Percentiles rank a stretch among this genome's conserved stretches.
Evolutionary conservation across 2,329 filamentous ascomycete genomes (phyloP).

Genomic region (Fusarium stilboides): DNA sequence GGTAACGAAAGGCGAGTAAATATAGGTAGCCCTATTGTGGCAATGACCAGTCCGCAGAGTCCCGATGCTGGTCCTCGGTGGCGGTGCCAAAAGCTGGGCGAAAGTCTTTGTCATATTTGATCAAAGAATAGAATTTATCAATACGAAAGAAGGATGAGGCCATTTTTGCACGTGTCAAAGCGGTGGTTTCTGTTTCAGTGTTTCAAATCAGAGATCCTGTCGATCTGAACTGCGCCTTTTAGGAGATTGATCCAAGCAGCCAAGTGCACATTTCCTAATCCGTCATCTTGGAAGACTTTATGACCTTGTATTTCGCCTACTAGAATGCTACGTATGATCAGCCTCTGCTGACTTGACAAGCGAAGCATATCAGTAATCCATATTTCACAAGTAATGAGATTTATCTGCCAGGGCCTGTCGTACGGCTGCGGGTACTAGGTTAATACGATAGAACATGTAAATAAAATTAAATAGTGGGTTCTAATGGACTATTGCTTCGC

Average conservation of each 20-base stretch:
- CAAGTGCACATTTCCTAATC: not conserved
- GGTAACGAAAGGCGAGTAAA: not conserved
- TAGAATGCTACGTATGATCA: not conserved
- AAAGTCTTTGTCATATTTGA: constrained; percentile 6
- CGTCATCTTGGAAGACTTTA: not conserved
- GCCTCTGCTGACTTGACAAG: constrained; percentile 1
- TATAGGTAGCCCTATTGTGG: constrained; percentile 1
- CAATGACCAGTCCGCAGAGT: constrained; percentile 8
- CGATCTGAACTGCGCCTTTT: not conserved
- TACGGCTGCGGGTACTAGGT: no score
- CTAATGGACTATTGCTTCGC: no score
- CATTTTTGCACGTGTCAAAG: not conserved
- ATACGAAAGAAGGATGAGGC: constrained; percentile 13
- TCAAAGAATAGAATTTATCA: not conserved
- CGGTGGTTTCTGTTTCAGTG: not conserved
- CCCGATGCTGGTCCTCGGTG: not conserved
- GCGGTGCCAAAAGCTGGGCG: not conserved
- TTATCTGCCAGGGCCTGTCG: no score
- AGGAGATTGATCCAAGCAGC: not conserved
- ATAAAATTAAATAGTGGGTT: no score
- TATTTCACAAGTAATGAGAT: not conserved
- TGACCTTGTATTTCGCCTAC: not conserved
- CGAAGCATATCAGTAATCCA: not conserved
- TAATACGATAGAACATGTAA: no score
- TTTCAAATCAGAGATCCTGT: not conserved